Evolutionary conservation across 306 rosid species (phyloP), one percentile per base, ranked within the genome.

Genomic region (Rosa multiflora): DNA sequence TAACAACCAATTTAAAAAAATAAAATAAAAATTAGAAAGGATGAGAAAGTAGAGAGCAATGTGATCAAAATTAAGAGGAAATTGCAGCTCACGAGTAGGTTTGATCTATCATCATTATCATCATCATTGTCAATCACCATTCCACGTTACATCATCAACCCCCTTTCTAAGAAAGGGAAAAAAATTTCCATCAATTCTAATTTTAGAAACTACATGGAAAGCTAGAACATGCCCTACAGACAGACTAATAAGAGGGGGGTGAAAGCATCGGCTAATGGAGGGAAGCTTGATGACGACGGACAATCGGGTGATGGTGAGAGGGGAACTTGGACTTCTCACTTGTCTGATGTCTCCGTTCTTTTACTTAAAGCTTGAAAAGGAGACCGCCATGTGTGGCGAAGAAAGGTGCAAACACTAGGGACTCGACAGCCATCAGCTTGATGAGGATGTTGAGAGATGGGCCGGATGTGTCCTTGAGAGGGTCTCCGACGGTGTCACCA

Each of bases 401-500:
- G 93, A 96, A 93, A 12, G 98, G 97, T 47, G 98, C 97, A 75
- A 96, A 96, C 71, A 96, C 98, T 0, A 96, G 98, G 4, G 98
- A 93, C 87, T 96, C 99, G 0, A 96, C 98, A 0, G 98, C 99
- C 98, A 93, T 96, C 6, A 96, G 90, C 90, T 96, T 96, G 86
- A 96, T 96, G 2, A 96, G 99, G 73, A 96, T 96, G 94, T 96
- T 96, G n/a, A 96, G 94, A 0, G 98, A 96, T 0, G 99, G 98
- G 21, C 98, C 99, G 1, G 98, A 96, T 43, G 99, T 93, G 59
- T 96, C 99, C 86, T 96, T 96, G 4, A 96, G 87, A 43, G 98
- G 99, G 85, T 96, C 99, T 5, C 99, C 99, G 32, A 95, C 90
- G 72, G 99, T 93, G 93, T 93, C 99, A 13, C 99, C 99, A 40